phyloP scores from a whole-genome alignment of 2,329 filamentous ascomycete species.

The Plenodomus lindquistii region DNA sequence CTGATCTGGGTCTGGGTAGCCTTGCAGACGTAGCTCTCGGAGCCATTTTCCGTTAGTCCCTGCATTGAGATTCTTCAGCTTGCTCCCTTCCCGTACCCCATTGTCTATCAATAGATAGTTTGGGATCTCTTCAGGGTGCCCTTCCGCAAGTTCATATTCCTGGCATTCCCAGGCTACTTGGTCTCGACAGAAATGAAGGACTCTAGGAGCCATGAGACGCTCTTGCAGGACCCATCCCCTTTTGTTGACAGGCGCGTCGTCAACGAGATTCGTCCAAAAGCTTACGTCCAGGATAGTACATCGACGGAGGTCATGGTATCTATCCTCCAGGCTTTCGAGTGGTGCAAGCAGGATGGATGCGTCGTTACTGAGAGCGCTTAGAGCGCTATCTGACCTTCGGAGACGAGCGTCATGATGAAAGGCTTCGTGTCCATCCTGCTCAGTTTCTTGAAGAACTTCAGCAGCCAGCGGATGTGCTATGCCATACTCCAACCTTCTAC shows the following conservation, averaged over 20 bases:
- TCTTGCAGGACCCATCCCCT: slow-evolving; percentile 31
- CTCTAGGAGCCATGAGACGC: slow-evolving; percentile 21
- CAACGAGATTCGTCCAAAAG: slow-evolving; percentile 15
- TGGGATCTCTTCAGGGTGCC: slow-evolving; percentile 1
- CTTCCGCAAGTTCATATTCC: slow-evolving; percentile 10
- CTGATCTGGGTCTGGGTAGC: slow-evolving; percentile 3
- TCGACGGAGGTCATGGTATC: not conserved
- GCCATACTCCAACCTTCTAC: too few species aligned
- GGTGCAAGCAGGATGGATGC: not conserved
- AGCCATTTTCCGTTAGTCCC: slow-evolving; percentile 1
- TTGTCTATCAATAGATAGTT: not conserved
- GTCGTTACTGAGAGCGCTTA: too few species aligned
- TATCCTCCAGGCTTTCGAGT: not conserved
- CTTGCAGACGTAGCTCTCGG: slow-evolving; percentile 5
- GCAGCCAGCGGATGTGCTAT: too few species aligned
- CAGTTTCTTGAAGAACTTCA: too few species aligned
- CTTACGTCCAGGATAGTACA: slow-evolving; percentile 14
- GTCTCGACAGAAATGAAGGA: slow-evolving; percentile 24
- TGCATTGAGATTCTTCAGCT: slow-evolving; percentile 1
- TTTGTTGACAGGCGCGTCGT: slow-evolving; percentile 17
- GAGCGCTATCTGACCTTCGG: too few species aligned
- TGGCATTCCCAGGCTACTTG: slow-evolving; percentile 29
- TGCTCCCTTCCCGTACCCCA: slow-evolving; percentile 2
- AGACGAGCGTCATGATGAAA: too few species aligned
- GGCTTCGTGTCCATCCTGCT: too few species aligned